Conservation (phyloP, 2,329 filamentous ascomycete genomes). For the Cordyceps tenuipes region DNA sequence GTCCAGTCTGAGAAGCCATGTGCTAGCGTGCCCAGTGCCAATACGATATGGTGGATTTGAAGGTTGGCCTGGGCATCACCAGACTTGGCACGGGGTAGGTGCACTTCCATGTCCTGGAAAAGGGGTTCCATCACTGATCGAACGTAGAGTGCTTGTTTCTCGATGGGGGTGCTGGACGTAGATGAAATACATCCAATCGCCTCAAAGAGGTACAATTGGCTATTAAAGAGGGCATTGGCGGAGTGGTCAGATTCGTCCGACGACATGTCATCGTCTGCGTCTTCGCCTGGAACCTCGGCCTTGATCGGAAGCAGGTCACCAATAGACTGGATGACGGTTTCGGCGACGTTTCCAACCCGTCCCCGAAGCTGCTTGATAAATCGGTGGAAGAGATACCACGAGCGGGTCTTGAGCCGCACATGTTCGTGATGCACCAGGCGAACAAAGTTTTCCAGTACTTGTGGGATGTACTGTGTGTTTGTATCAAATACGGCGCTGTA, state of each 20-base stretch:
- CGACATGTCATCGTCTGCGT: constrained; percentile 84
- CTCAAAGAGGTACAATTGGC: constrained; percentile 89
- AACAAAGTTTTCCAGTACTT: constrained; percentile 86
- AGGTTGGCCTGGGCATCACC: constrained; percentile 75
- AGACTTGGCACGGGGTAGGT: constrained; percentile 65
- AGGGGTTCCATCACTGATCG: constrained; percentile 83
- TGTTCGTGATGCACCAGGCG: constrained; percentile 82
- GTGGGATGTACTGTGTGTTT: constrained; percentile 71
- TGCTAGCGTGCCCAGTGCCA: constrained; percentile 87
- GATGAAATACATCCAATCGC: constrained; percentile 90
- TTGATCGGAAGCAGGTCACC: constrained; percentile 82
- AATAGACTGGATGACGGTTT: constrained; percentile 85
- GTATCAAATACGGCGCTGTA: constrained; percentile 90
- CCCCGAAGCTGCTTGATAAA: constrained; percentile 80
- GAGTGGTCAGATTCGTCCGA: constrained; percentile 87
- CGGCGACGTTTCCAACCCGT: constrained; percentile 80
- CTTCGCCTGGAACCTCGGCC: constrained; percentile 71
- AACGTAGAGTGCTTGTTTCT: constrained; percentile 81
- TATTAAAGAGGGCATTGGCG: constrained; percentile 82
- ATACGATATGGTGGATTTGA: constrained; percentile 93
- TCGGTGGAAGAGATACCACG: constrained; percentile 95
- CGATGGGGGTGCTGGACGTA: constrained; percentile 62
- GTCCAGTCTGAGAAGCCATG: constrained; percentile 89
- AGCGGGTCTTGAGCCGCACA: constrained; percentile 77
- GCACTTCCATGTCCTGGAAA: constrained; percentile 79